These are phyloP conservation scores for Penicillium alfredii DNA, from an alignment of 495 filamentous ascomycete genomes.

Conservation along the genomic window DNA sequence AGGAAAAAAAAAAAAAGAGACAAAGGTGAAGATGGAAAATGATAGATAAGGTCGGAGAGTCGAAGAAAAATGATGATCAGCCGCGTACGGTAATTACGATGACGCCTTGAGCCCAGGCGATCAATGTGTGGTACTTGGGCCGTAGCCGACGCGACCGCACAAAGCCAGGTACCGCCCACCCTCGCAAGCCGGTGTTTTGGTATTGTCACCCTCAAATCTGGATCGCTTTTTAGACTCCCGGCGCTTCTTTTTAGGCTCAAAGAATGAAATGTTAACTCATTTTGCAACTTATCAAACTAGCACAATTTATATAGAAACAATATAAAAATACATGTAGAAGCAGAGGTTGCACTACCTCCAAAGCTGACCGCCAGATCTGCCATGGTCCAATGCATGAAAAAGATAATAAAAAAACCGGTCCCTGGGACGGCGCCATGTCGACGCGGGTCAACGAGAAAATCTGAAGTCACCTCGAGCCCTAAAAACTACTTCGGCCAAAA, in stretches of 20 bases:
- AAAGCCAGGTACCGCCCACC: constrained; percentile 6
- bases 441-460: constrained; percentile 8
- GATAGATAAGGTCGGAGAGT: constrained; percentile 28
- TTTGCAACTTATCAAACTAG: too few species aligned
- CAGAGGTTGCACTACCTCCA: background rate
- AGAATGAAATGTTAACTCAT: too few species aligned
- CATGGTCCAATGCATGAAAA: constrained; percentile 1
- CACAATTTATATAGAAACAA: too few species aligned
- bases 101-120: constrained; percentile 10
- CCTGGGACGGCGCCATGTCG: constrained; percentile 4
- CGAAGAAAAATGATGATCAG: constrained; percentile 23
- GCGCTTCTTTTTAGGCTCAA: constrained; percentile 21
- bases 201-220: constrained; percentile 9
- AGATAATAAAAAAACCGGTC: too few species aligned
- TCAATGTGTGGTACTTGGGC: background rate
- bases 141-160: background rate
- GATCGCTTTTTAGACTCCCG: constrained; percentile 15
- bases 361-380: background rate
- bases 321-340: too few species aligned
- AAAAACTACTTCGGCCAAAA: constrained; percentile 11
- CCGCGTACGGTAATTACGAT: constrained; percentile 15
- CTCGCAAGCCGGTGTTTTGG: constrained; percentile 3
- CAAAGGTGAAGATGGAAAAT: constrained; percentile 16
- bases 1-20: constrained; percentile 11
- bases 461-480: constrained; percentile 15